Evolutionary conservation across 257 asterid species (phyloP), one percentile per base, ranked within the genome.

Genomic region (Solanum megistacrolobum): DNA sequence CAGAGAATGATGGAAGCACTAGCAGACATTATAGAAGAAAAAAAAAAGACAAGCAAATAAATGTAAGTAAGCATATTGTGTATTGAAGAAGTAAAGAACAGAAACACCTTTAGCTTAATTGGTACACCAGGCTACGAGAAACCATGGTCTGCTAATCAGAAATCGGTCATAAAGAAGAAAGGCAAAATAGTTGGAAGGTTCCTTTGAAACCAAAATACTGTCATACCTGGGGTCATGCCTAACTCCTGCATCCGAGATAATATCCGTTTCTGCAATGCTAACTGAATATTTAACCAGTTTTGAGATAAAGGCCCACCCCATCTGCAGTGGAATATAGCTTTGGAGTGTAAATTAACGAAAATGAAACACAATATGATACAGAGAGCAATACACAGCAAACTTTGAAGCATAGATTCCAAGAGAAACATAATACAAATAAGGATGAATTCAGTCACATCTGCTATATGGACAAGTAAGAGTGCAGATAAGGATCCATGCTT

Each of bases 1-100:
- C 99, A 90, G 99, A 97, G 90, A 97, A 97, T 72, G 99, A 96
- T 85, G 99, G 99, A 86, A 97, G 99, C 88, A 97, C 99, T 97
- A 89, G 76, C 41, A 88, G 69, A 4, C 27, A 82, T 79, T 38
- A 89, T 65, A 71, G 89, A 86, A 84, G 6, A 35, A 48, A 66
- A 39, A 39, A 72, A 66, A 58, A n/a, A 34, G 83, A 68, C 55
- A 23, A 72, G 52, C 41, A 78, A 71, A 55, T 38, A 71, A 86
- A 25, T 58, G 14, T 65, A 55, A 76, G 74, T 35, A 48, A 38
- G 21, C 72, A 84, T 8, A 58, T 34, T 79, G 16, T 79, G 85
- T 14, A 43, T 79, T 79, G 66, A 27, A 79, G 85, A 79, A 79
- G 85, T 79, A 79, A 79, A 43, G 25, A 39, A 60, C 78, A 84